These are phyloP conservation scores for Microascus cirrosus DNA, from an alignment of 2,329 filamentous ascomycete species.

Conservation along the genomic window DNA sequence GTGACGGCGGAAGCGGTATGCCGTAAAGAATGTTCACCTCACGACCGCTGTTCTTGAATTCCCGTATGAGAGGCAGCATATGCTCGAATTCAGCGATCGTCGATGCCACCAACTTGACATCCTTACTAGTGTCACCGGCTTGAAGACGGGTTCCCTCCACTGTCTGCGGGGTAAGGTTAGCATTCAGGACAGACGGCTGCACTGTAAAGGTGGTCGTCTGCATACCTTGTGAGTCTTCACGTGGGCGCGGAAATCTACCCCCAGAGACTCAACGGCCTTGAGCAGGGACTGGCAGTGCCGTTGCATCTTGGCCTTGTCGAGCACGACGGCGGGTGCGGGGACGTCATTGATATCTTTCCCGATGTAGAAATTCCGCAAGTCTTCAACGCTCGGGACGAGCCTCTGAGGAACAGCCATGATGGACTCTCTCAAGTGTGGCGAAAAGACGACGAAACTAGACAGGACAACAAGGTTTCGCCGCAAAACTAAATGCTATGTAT, in stretches of 20 bases:
- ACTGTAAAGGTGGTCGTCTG: too few relatives aligned
- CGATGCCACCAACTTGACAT: constrained; percentile 45
- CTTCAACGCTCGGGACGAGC: constrained; percentile 4
- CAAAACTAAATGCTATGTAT: too few relatives aligned
- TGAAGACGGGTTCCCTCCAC: constrained; percentile 42
- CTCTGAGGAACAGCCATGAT: constrained; percentile 14
- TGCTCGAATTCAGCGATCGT: constrained; percentile 49
- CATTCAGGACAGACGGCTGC: too few relatives aligned
- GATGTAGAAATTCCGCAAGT: constrained; percentile 14
- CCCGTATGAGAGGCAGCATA: constrained; percentile 34
- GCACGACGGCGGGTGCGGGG: constrained; percentile 41
- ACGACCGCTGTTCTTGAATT: constrained; percentile 16
- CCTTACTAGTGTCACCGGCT: constrained; percentile 26
- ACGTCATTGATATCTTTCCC: constrained; percentile 8
- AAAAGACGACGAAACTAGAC: too few relatives aligned
- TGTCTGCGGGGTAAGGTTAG: constrained; percentile 26
- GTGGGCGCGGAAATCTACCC: constrained; percentile 47
- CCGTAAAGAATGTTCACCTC: constrained; percentile 41
- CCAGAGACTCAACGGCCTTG: constrained; percentile 30
- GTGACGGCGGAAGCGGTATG: constrained; percentile 44
- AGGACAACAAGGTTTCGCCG: too few relatives aligned
- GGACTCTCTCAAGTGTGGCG: not conserved
- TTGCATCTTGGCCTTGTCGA: constrained; percentile 41
- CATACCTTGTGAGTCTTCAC: constrained; percentile 55
- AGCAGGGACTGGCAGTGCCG: constrained; percentile 49